Conservation (phyloP, 75 land plant species). For the Sequoia sempervirens region DNA sequence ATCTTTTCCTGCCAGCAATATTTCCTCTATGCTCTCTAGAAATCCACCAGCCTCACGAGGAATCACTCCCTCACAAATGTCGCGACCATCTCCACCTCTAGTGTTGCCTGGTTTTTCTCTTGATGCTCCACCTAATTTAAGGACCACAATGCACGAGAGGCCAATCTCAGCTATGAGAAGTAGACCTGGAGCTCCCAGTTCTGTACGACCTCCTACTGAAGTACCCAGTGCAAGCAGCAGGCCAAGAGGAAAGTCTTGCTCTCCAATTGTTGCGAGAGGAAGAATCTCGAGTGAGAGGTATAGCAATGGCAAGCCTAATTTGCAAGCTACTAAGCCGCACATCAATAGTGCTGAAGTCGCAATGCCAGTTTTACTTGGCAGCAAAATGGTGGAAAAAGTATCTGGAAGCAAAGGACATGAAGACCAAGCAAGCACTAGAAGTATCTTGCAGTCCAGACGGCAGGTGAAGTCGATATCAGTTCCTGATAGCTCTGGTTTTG, state of each 20-base stretch:
- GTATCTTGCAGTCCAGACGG: background rate
- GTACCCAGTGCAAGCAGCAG: slow-evolving; percentile 24
- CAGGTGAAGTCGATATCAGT: slow-evolving; percentile 32
- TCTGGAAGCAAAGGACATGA: slow-evolving; percentile 50
- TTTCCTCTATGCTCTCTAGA: slow-evolving; percentile 30
- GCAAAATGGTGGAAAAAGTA: slow-evolving; percentile 62
- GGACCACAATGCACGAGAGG: slow-evolving; percentile 54
- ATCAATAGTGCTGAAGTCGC: slow-evolving; percentile 18
- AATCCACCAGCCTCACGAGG: slow-evolving; percentile 40
- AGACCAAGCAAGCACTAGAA: slow-evolving; percentile 15
- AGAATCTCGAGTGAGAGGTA: slow-evolving; percentile 28
- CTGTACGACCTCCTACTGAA: slow-evolving; percentile 22
- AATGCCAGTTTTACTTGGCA: slow-evolving; percentile 45
- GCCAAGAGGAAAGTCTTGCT: slow-evolving; percentile 50
- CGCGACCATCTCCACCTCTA: slow-evolving; percentile 48
- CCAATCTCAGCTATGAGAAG: slow-evolving; percentile 67
- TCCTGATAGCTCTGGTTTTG: slow-evolving; percentile 62
- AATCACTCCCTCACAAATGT: slow-evolving; percentile 44
- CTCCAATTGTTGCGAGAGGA: slow-evolving; percentile 55
- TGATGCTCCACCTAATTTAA: slow-evolving; percentile 67
- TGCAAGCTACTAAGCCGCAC: slow-evolving; percentile 12
- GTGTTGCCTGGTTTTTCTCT: slow-evolving; percentile 57
- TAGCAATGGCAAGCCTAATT: slow-evolving; percentile 14
- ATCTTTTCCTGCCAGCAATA: slow-evolving; percentile 41
- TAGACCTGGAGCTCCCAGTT: slow-evolving; percentile 45